Percentiles rank a stretch among this genome's conserved stretches.
Conservation (phyloP, 2,329 filamentous ascomycete species). For the Hypomyces rosellus region DNA sequence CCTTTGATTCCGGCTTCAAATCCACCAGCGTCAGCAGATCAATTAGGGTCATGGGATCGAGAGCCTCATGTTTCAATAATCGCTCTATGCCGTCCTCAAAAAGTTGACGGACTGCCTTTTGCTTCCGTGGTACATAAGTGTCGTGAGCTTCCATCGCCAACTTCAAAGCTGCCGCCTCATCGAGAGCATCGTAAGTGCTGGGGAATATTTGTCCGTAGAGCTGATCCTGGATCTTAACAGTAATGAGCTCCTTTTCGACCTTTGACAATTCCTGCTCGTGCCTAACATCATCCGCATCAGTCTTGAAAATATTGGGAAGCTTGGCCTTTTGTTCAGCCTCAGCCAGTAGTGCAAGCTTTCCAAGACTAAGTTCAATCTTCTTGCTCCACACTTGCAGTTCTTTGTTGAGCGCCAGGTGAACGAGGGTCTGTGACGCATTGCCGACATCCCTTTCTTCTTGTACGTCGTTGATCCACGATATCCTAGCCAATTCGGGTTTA, state of each 20-base stretch:
- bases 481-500: constrained; percentile 63
- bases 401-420: constrained; percentile 60
- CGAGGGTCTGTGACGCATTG: constrained; percentile 64
- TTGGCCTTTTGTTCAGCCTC: constrained; percentile 35
- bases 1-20: constrained; percentile 38
- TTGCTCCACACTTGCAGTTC: constrained; percentile 87
- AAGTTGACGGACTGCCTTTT: constrained; percentile 61
- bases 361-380: constrained; percentile 84
- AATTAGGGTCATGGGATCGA: constrained; percentile 60
- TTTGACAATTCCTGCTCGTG: constrained; percentile 41
- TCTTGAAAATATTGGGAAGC: constrained; percentile 30
- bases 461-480: constrained; percentile 95
- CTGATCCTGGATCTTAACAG: constrained; percentile 73
- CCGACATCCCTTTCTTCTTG: constrained; percentile 67
- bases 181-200: constrained; percentile 65
- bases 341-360: constrained; percentile 73
- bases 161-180: constrained; percentile 70
- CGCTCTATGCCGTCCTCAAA: constrained; percentile 65
- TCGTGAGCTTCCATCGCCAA: constrained; percentile 66
- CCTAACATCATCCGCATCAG: constrained; percentile 27
- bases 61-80: constrained; percentile 64
- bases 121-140: constrained; percentile 47
- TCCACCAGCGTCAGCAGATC: constrained; percentile 73
- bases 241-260: constrained; percentile 57
- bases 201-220: constrained; percentile 66